These are phyloP conservation scores for Colletotrichum phormii DNA, from an alignment of 2,329 filamentous ascomycete genomes.

Conservation along the genomic window DNA sequence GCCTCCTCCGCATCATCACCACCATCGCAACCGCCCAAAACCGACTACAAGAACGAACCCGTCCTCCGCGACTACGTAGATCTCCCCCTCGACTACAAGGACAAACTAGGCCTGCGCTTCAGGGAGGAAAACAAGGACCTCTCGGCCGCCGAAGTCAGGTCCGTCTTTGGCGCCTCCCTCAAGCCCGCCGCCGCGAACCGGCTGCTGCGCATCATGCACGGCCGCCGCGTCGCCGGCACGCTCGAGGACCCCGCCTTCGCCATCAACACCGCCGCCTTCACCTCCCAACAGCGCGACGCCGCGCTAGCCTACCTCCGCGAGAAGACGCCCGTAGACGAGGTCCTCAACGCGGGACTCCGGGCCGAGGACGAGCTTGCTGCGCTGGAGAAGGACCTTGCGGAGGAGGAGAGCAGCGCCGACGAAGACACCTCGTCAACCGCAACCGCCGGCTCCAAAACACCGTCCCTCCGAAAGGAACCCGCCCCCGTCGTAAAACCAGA, in stretches of 20 bases:
- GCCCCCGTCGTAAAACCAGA: constrained; percentile 48
- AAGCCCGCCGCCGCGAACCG: constrained; percentile 59
- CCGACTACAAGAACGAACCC: constrained; percentile 36
- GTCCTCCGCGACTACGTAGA: constrained; percentile 66
- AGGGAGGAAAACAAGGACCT: constrained; percentile 55
- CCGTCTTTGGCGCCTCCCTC: constrained; percentile 63
- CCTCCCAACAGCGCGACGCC: constrained; percentile 52
- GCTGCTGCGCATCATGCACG: constrained; percentile 70
- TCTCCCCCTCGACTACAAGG: constrained; percentile 67
- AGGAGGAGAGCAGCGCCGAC: constrained; percentile 28
- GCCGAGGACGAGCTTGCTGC: constrained; percentile 71
- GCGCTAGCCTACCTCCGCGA: constrained; percentile 68
- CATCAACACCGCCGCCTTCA: constrained; percentile 59
- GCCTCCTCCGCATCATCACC: background rate
- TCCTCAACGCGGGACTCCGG: constrained; percentile 69
- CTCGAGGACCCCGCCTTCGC: constrained; percentile 67
- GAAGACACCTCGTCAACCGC: constrained; percentile 37
- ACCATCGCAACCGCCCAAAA: constrained; percentile 23
- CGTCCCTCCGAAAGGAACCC: background rate
- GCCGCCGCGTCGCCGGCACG: constrained; percentile 72
- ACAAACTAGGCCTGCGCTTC: constrained; percentile 67
- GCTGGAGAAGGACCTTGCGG: constrained; percentile 55
- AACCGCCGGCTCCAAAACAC: constrained; percentile 23
- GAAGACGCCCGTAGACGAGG: constrained; percentile 68
- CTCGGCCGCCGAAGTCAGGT: constrained; percentile 55